Evolutionary conservation across 139 green algal species (phyloP).

Genomic region (Tetradesmus lagerheimii): DNA sequence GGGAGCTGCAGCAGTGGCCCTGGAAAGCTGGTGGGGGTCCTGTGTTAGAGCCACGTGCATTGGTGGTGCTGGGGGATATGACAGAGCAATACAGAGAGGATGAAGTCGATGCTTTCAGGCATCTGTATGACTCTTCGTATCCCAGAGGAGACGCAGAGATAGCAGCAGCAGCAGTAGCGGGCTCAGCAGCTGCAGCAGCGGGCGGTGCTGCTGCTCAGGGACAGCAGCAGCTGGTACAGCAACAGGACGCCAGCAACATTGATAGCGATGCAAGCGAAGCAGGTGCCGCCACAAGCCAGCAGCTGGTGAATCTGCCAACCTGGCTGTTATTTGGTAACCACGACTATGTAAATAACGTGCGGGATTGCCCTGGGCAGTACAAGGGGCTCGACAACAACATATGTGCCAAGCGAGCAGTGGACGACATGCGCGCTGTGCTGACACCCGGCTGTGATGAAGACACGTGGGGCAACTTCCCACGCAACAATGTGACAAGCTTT

Average conservation of each 20-base stretch:
- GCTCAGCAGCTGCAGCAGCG: background rate
- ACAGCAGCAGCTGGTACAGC: background rate
- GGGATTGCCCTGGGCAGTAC: background rate
- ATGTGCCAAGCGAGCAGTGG: constrained; percentile 31
- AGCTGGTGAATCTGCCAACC: constrained; percentile 30
- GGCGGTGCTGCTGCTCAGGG: background rate
- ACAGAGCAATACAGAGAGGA: constrained; percentile 44
- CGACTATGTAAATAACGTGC: constrained; percentile 48
- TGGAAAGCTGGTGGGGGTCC: constrained; percentile 31
- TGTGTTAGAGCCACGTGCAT: constrained; percentile 12
- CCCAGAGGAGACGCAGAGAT: background rate
- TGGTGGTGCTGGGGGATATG: constrained; percentile 51
- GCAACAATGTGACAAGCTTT: constrained; percentile 36
- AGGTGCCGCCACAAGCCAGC: background rate
- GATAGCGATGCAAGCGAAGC: background rate
- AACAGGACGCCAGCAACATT: background rate
- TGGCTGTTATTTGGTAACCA: constrained; percentile 52
- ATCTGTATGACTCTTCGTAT: constrained; percentile 42
- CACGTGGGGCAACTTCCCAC: constrained; percentile 27
- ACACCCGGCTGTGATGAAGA: constrained; percentile 25
- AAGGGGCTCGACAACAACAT: constrained; percentile 22
- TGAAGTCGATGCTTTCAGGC: constrained; percentile 44
- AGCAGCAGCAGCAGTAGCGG: background rate
- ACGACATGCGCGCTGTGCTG: constrained; percentile 42
- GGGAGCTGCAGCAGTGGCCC: constrained; percentile 30